Conservation (phyloP, 345 rosid genomes). For the Brassica rapa region DNA sequence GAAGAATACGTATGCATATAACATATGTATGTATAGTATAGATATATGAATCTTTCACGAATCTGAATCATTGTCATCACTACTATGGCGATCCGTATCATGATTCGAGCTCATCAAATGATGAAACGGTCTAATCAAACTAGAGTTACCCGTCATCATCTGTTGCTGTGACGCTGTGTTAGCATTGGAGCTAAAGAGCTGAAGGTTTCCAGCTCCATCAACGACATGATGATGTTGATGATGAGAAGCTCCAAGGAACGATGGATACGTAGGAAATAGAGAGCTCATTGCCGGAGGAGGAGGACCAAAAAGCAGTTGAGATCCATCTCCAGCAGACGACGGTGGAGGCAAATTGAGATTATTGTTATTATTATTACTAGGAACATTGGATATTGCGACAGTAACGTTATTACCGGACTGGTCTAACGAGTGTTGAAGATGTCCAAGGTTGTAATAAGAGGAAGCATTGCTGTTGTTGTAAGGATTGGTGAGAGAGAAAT, state of each 20-base stretch:
- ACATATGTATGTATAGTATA: slow-evolving; percentile 12
- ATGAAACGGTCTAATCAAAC: slow-evolving; percentile 46
- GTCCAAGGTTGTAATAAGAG: slow-evolving; percentile 59
- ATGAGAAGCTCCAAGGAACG: slow-evolving; percentile 41
- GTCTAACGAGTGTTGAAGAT: slow-evolving; percentile 65
- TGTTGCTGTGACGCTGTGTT: slow-evolving; percentile 41
- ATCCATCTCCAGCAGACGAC: neutral
- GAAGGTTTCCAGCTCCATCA: slow-evolving; percentile 42
- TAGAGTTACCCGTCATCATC: slow-evolving; percentile 45
- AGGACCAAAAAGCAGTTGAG: slow-evolving; percentile 36
- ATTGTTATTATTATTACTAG: slow-evolving; percentile 21
- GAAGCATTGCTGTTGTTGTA: slow-evolving; percentile 44
- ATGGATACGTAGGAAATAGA: slow-evolving; percentile 57
- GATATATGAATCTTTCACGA: slow-evolving; percentile 28
- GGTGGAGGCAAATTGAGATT: neutral
- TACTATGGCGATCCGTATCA: slow-evolving; percentile 42
- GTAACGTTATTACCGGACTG: slow-evolving; percentile 68
- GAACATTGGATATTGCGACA: slow-evolving; percentile 50
- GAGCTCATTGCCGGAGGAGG: slow-evolving; percentile 55
- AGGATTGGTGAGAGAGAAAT: slow-evolving; percentile 42
- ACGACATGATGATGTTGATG: slow-evolving; percentile 36
- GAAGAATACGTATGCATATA: slow-evolving; percentile 22
- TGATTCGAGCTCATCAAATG: slow-evolving; percentile 44
- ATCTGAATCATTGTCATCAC: slow-evolving; percentile 43
- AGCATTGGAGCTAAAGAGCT: slow-evolving; percentile 44